phyloP scores from a whole-genome alignment of 2,329 filamentous ascomycete species.

The Fonsecaea erecta region DNA sequence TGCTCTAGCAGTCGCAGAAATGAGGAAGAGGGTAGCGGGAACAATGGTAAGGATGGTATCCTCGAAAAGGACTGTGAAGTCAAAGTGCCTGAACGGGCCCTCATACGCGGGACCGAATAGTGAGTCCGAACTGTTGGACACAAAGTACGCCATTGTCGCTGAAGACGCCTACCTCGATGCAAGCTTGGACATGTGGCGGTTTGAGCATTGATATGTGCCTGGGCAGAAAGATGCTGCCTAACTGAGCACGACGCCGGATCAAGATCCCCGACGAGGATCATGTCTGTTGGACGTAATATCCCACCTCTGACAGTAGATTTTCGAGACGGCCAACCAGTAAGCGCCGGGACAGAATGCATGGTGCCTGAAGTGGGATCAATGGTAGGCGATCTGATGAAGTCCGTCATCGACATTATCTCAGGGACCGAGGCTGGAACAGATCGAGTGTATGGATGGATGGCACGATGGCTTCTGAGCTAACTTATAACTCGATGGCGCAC shows the following conservation, averaged over 20 bases:
- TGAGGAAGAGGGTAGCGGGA: slow-evolving; percentile 45
- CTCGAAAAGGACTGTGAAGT: slow-evolving; percentile 55
- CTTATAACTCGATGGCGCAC: too few relatives aligned
- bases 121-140: slow-evolving; percentile 30
- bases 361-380: neutral
- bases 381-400: neutral
- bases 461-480: too few relatives aligned
- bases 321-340: neutral
- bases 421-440: neutral
- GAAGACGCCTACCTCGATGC: neutral
- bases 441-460: too few relatives aligned
- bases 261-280: slow-evolving; percentile 4
- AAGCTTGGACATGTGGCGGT: neutral
- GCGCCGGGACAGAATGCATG: neutral
- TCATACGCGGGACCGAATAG: slow-evolving; percentile 31
- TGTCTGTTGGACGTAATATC: neutral
- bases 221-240: slow-evolving; percentile 20
- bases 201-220: slow-evolving; percentile 1
- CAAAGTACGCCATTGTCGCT: slow-evolving; percentile 5
- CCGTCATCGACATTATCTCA: neutral
- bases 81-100: slow-evolving; percentile 41
- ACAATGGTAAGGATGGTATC: slow-evolving; percentile 48
- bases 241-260: neutral
- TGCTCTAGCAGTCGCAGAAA: slow-evolving; percentile 44
- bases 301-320: neutral